phyloP scores from a whole-genome alignment of 225 moss, liverwort and hornwort genomes.

The Anthoceros angustus region DNA sequence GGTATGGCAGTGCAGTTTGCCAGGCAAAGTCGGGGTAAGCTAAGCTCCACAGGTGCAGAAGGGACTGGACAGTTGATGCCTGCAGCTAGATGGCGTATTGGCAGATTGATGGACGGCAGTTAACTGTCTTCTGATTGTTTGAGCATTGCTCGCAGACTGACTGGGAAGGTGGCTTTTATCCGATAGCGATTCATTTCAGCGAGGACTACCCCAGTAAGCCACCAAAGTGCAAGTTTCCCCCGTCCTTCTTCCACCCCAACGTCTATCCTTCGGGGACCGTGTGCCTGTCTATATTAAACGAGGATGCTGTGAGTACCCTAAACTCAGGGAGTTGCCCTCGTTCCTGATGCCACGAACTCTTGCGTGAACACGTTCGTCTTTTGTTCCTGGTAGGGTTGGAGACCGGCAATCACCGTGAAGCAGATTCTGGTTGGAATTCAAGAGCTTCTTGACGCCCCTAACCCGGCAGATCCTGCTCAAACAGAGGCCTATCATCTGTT shows the following conservation, averaged over 20 bases:
- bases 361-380: neutral
- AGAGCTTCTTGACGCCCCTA: conserved; percentile 84
- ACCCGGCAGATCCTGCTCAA: conserved; percentile 94
- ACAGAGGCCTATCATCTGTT: conserved; percentile 99
- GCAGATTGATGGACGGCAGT: too few species aligned
- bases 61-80: too few species aligned
- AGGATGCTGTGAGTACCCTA: conserved; percentile 64
- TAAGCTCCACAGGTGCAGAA: neutral
- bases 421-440: conserved; percentile 97
- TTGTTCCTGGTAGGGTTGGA: conserved; percentile 60
- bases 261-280: conserved; percentile 98
- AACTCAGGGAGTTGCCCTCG: neutral
- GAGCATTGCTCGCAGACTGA: conserved; percentile 46
- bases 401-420: conserved; percentile 96
- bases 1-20: conserved; percentile 93
- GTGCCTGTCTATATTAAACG: conserved; percentile 89
- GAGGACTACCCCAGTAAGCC: conserved; percentile 99
- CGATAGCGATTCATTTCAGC: conserved; percentile 85
- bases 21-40: conserved; percentile 74
- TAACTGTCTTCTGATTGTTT: too few species aligned
- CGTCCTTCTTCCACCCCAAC: conserved; percentile 89
- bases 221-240: conserved; percentile 97
- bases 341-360: neutral
- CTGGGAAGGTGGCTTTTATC: conserved; percentile 97
- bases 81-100: too few species aligned